These are phyloP conservation scores for Zygnema circumcarinatum DNA, from an alignment of 139 green algal species.

Conservation along the genomic window DNA sequence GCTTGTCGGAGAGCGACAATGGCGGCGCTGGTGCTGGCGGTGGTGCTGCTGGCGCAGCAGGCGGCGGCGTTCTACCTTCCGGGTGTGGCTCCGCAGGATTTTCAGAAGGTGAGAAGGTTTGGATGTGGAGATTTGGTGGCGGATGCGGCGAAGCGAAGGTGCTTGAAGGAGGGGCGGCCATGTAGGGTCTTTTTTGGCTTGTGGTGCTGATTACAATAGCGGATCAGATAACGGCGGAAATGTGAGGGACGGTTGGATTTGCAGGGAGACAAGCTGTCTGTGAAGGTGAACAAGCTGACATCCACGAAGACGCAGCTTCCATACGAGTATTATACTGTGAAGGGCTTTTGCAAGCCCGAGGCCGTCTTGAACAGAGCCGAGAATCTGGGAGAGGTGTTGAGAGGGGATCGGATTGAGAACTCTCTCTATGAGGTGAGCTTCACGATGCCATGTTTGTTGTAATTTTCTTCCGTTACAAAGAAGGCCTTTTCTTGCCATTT, in stretches of 20 bases:
- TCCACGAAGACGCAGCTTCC: slow-evolving; percentile 92
- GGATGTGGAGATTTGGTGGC: too few relatives aligned
- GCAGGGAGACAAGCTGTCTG: slow-evolving; percentile 82
- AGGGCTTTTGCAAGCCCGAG: slow-evolving; percentile 90
- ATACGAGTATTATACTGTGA: slow-evolving; percentile 97
- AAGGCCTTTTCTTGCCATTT: neutral
- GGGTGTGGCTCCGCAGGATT: slow-evolving; percentile 46
- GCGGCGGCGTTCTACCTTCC: slow-evolving; percentile 47
- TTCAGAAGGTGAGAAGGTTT: slow-evolving; percentile 48
- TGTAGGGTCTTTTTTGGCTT: too few relatives aligned
- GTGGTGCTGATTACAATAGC: too few relatives aligned
- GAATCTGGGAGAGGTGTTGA: slow-evolving; percentile 96
- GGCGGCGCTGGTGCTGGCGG: neutral
- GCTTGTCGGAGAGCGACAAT: neutral
- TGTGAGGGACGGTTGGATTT: slow-evolving; percentile 33
- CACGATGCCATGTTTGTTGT: neutral
- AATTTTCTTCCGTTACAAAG: neutral
- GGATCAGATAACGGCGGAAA: too few relatives aligned
- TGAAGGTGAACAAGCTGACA: slow-evolving; percentile 97
- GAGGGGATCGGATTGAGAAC: slow-evolving; percentile 97
- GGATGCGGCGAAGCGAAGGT: too few relatives aligned
- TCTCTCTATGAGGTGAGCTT: slow-evolving; percentile 80
- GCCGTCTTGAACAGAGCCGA: slow-evolving; percentile 88
- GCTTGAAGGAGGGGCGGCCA: too few relatives aligned
- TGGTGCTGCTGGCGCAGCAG: neutral